Base-by-base conservation (phyloP, 805 yeast genomes). In the Clavispora phyllophila region DNA sequence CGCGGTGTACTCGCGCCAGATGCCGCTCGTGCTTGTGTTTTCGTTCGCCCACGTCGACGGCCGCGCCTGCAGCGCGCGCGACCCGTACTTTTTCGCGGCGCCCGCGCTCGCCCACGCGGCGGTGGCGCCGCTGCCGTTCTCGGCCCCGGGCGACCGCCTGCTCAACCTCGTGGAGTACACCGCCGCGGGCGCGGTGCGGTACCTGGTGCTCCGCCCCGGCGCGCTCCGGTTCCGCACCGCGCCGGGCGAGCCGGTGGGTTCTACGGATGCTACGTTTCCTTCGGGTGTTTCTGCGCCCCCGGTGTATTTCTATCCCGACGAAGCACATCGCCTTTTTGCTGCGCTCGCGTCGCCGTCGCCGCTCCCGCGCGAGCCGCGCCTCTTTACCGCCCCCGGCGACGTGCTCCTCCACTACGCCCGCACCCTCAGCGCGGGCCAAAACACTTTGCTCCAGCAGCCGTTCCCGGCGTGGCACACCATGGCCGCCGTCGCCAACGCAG, bases 31-130 rank as follows among this genome's bases (percentile, higher is more conserved):
- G 2, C 29, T 67, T 3, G 53, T 67, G 4, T 65, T 54, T 43
- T 65, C 66, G 20, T 68, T 73, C 47, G 65, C 65, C 9, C 26
- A 54, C 17, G 56, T 48, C 10, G 56, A 59, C 19, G 67, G 61
- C 0, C 45, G 60, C 10, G 76, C 78, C 0, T 58, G 55, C 24
- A 62, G 71, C 5, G 42, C 63, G 7, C 59, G 61, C 33, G 78
- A 73, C 46, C 71, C 71, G 3, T 64, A 61, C 44, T 57, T 45
- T 29, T 10, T 29, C 12, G 7, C 20, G 13, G 33, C 33, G 33
- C 33, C 20, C 7, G 6, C 33, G 6, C n/a, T 9, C 13, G 19
- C 33, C 10, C 33, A 29, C 33, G n/a, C 14, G 20, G 33, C 33
- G 20, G 2, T 29, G n/a, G 33, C 33, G 33, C 33, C 33, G 12